These are phyloP conservation scores for Aureobasidium zeae DNA, from an alignment of 2,329 filamentous ascomycete species.

Conservation along the genomic window DNA sequence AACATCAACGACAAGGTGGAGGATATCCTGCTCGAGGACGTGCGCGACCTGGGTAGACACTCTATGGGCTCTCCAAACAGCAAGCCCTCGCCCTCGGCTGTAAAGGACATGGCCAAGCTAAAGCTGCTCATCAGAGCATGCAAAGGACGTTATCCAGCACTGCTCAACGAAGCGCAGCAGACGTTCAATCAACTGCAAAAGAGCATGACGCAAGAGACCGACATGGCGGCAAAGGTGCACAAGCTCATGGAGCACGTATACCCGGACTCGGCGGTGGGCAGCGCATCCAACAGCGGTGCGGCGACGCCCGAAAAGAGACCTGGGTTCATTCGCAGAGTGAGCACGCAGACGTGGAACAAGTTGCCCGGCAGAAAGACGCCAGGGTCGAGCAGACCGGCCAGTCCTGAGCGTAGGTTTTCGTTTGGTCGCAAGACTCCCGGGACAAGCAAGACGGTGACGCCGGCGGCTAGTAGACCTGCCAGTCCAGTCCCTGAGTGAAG, in stretches of 20 bases:
- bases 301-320: slow-evolving; percentile 14
- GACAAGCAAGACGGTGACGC: slow-evolving; percentile 2
- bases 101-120: slow-evolving; percentile 14
- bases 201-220: not conserved
- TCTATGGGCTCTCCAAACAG: slow-evolving; percentile 1
- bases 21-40: slow-evolving; percentile 25
- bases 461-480: slow-evolving; percentile 11
- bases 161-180: slow-evolving; percentile 3
- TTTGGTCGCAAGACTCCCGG: slow-evolving; percentile 7
- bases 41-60: slow-evolving; percentile 33
- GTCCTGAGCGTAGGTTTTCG: not conserved
- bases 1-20: slow-evolving; percentile 36
- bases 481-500: not conserved
- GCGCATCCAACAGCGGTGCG: slow-evolving; percentile 2
- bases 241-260: slow-evolving; percentile 7
- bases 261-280: slow-evolving; percentile 4
- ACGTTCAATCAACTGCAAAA: slow-evolving; percentile 12
- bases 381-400: slow-evolving; percentile 2
- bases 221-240: slow-evolving; percentile 9
- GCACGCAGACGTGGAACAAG: slow-evolving; percentile 13
- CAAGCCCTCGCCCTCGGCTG: slow-evolving; percentile 1
- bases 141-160: slow-evolving; percentile 12
- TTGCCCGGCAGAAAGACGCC: slow-evolving; percentile 11
- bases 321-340: slow-evolving; percentile 12
- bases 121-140: slow-evolving; percentile 13